Evolutionary conservation across 345 rosid genomes (phyloP).

Genomic region (Brassica carinata): DNA sequence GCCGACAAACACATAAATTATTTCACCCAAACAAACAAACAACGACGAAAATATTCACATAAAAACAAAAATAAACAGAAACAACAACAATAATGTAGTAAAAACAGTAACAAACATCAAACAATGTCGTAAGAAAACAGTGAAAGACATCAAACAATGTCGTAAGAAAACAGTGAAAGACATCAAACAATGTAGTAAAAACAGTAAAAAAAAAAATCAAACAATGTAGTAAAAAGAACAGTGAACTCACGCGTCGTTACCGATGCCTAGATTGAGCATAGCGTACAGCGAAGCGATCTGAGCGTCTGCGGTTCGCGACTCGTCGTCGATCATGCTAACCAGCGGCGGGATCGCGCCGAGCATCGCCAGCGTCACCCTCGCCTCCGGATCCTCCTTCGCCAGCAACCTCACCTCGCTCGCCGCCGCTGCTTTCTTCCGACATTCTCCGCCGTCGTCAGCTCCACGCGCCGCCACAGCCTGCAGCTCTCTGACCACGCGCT

Average conservation of each 20-base stretch:
- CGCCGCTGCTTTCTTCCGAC: slow-evolving; percentile 43
- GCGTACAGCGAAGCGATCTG: slow-evolving; percentile 84
- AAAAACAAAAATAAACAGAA: background rate
- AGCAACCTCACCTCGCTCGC: slow-evolving; percentile 67
- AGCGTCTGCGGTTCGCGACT: slow-evolving; percentile 42
- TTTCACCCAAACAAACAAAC: slow-evolving; percentile 18
- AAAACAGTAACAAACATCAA: background rate
- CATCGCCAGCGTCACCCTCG: slow-evolving; percentile 84
- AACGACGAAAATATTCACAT: slow-evolving; percentile 2
- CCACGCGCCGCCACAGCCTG: slow-evolving; percentile 47
- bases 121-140: background rate
- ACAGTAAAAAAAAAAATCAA: background rate
- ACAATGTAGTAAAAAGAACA: background rate
- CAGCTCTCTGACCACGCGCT: slow-evolving; percentile 67
- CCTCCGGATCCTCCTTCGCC: slow-evolving; percentile 73
- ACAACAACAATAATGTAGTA: background rate
- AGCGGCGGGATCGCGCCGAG: slow-evolving; percentile 91
- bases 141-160: background rate
- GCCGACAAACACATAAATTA: slow-evolving; percentile 18
- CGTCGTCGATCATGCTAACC: slow-evolving; percentile 86
- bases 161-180: background rate
- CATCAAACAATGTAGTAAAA: background rate
- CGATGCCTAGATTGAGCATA: slow-evolving; percentile 89
- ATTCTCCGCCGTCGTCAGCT: slow-evolving; percentile 13
- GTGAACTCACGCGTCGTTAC: slow-evolving; percentile 71